phyloP scores from a whole-genome alignment of 305 asterid genomes.

The Ajuga reptans region DNA sequence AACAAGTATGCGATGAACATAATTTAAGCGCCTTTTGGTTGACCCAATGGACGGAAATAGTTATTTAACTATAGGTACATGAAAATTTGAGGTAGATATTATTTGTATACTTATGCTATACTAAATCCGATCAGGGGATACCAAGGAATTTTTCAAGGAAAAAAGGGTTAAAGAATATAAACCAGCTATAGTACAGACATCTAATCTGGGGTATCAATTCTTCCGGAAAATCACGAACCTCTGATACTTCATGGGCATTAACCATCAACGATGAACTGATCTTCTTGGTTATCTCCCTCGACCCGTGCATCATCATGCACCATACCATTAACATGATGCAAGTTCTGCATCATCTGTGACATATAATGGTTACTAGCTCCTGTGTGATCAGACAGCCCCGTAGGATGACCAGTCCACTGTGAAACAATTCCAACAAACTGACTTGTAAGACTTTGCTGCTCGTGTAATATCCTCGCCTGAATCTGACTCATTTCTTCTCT shows the following conservation, averaged over 20 bases:
- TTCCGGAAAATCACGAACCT: conserved; percentile 14
- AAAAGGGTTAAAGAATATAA: conserved; percentile 24
- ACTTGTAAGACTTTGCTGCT: conserved; percentile 69
- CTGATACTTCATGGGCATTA: conserved; percentile 20
- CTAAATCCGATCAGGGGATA: conserved; percentile 18
- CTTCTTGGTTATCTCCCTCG: conserved; percentile 83
- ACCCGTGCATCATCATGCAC: conserved; percentile 77
- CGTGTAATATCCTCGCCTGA: conserved; percentile 75
- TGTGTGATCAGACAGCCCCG: conserved; percentile 63
- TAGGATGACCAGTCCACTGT: conserved; percentile 77
- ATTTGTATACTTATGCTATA: conserved; percentile 32
- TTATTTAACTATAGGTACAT: conserved; percentile 23
- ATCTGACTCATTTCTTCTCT: conserved; percentile 72
- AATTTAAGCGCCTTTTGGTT: conserved; percentile 11
- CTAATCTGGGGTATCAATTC: conserved; percentile 8
- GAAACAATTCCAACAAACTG: conserved; percentile 81
- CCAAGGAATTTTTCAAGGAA: conserved; percentile 17
- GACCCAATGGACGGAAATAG: conserved; percentile 9
- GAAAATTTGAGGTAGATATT: conserved; percentile 25
- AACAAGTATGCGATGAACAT: neutral
- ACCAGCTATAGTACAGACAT: conserved; percentile 29
- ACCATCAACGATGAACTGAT: conserved; percentile 89
- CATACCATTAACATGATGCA: conserved; percentile 70
- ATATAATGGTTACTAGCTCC: conserved; percentile 74
- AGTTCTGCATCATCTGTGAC: conserved; percentile 88